These are phyloP conservation scores for Candida glaebosa DNA, from an alignment of 805 yeast species.

Conservation along the genomic window DNA sequence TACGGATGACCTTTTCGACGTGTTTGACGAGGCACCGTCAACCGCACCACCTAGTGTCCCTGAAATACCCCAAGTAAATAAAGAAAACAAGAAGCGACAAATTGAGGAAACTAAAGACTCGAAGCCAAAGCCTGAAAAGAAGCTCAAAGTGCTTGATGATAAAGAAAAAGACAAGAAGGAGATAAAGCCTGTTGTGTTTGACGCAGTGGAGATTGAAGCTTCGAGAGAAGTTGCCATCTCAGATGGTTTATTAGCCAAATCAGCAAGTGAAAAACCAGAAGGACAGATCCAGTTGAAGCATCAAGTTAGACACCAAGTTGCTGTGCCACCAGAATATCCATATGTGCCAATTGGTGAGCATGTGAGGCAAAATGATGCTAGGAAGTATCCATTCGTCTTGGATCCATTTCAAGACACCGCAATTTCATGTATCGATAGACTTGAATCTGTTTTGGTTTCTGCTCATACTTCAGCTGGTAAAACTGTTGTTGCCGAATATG, in stretches of 20 bases:
- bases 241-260: conserved; percentile 48
- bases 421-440: conserved; percentile 90
- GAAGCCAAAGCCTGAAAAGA: conserved; percentile 6
- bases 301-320: conserved; percentile 97
- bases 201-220: conserved; percentile 84
- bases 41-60: conserved; percentile 22
- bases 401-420: conserved; percentile 99
- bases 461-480: conserved; percentile 98
- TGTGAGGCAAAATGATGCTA: conserved; percentile 71
- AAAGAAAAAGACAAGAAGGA: conserved; percentile 34
- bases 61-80: conserved; percentile 19
- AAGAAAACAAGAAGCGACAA: conserved; percentile 9
- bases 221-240: conserved; percentile 85
- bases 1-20: conserved; percentile 59
- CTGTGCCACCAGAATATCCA: conserved; percentile 87
- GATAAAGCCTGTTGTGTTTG: conserved; percentile 75
- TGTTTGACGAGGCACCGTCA: conserved; percentile 55
- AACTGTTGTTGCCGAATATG: conserved; percentile 95
- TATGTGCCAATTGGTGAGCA: conserved; percentile 88
- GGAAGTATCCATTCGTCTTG: conserved; percentile 85
- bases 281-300: conserved; percentile 68
- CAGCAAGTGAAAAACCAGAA: conserved; percentile 34
- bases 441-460: conserved; percentile 91
- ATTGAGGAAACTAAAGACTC: background rate
- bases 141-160: conserved; percentile 10